Evolutionary conservation across 2,329 filamentous ascomycete genomes (phyloP).

Genomic region (Graphiopsis chlorocephala): DNA sequence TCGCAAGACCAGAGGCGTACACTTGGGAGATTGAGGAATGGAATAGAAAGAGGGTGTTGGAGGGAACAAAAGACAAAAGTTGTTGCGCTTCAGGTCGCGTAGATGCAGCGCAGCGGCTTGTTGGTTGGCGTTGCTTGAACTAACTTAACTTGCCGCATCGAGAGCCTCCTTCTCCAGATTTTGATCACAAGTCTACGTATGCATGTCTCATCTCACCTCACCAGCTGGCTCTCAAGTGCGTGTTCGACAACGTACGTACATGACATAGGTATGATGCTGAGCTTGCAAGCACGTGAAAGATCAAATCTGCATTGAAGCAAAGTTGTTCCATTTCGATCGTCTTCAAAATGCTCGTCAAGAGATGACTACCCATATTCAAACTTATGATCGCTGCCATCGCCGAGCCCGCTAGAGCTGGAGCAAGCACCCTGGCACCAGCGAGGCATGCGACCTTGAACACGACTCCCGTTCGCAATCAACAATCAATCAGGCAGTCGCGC

Average conservation of each 20-base stretch:
- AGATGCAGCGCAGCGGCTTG: neutral
- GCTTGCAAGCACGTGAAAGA: too few species aligned
- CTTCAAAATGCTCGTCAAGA: neutral
- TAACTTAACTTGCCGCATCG: too few species aligned
- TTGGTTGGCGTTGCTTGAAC: neutral
- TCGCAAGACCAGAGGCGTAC: neutral
- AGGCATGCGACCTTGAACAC: neutral
- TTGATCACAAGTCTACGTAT: neutral
- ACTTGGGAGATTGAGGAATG: neutral
- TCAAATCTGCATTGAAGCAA: too few species aligned
- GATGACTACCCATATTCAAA: neutral
- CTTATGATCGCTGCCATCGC: neutral
- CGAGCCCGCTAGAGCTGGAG: neutral
- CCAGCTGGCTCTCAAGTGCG: neutral
- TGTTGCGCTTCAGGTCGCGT: neutral
- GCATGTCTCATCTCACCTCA: too few species aligned
- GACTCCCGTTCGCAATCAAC: neutral
- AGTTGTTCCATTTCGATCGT: neutral
- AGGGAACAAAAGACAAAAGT: conserved; percentile 9
- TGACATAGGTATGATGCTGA: too few species aligned
- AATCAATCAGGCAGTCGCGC: neutral
- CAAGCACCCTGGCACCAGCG: neutral
- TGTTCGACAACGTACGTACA: too few species aligned
- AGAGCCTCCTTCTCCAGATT: neutral
- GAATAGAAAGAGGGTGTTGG: neutral